A percentile compares a stretch with the other conserved stretches of the same genome.
Evolutionary conservation across 257 asterid genomes (phyloP).

Genomic region (Scutellaria minor): DNA sequence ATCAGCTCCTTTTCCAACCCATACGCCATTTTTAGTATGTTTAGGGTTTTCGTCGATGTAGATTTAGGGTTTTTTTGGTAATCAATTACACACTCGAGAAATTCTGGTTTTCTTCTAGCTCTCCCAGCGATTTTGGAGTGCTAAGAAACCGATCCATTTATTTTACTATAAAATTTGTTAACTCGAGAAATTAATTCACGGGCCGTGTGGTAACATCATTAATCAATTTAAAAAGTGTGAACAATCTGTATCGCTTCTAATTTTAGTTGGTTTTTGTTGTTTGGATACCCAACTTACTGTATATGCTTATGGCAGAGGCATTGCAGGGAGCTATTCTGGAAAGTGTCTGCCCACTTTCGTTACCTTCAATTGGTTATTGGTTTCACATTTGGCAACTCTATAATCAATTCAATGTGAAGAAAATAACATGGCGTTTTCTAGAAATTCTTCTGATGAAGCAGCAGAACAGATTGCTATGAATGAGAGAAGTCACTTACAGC

Average conservation of each 20-base stretch:
- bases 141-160: constrained; percentile 48
- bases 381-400: constrained; percentile 27
- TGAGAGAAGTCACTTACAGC: constrained; percentile 55
- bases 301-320: constrained; percentile 43
- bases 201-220: not conserved
- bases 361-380: constrained; percentile 36
- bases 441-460: constrained; percentile 60
- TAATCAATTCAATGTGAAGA: constrained; percentile 52
- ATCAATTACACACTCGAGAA: constrained; percentile 13
- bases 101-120: constrained; percentile 21
- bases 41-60: constrained; percentile 48
- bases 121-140: constrained; percentile 35
- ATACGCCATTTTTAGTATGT: constrained; percentile 23
- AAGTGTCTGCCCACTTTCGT: constrained; percentile 6
- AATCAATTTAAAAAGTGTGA: constrained; percentile 15
- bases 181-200: constrained; percentile 14
- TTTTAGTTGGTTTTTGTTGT: not conserved
- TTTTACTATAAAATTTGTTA: constrained; percentile 15
- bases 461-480: constrained; percentile 50
- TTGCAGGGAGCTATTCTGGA: constrained; percentile 49
- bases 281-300: constrained; percentile 31
- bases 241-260: not conserved
- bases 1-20: constrained; percentile 37
- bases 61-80: constrained; percentile 48
- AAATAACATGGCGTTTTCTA: constrained; percentile 61